Conservation (phyloP, 495 filamentous ascomycete genomes). For the Cladorrhinum samala region DNA sequence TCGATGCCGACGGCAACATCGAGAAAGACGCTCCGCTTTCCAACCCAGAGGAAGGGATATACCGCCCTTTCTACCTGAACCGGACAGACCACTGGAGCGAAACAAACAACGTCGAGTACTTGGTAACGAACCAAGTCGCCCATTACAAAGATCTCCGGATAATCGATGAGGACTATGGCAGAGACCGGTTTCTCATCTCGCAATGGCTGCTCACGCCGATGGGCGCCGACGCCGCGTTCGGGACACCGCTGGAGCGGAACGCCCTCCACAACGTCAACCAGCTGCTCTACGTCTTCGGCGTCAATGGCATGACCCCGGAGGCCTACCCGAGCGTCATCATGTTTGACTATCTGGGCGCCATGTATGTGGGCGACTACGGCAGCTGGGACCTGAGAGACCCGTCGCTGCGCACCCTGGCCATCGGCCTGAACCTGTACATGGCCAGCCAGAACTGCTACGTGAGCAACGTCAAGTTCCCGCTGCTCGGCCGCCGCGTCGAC, state of each 20-base stretch:
- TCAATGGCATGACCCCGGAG: slow-evolving; percentile 12
- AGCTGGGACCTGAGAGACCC: background rate
- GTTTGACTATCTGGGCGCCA: slow-evolving; percentile 8
- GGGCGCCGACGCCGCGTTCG: background rate
- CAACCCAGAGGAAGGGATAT: background rate
- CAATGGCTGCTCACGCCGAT: slow-evolving; percentile 11
- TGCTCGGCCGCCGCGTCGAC: background rate
- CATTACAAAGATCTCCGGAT: background rate
- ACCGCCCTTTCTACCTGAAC: background rate
- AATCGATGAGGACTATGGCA: background rate
- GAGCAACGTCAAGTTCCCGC: background rate
- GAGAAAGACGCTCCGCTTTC: background rate
- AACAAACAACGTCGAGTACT: background rate
- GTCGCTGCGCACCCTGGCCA: slow-evolving; percentile 10
- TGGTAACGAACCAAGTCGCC: background rate
- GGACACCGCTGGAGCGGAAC: background rate
- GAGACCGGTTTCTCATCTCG: slow-evolving; percentile 2
- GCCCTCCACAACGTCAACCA: slow-evolving; percentile 5
- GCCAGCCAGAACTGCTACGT: slow-evolving; percentile 18
- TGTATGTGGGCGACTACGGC: background rate
- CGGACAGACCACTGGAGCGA: slow-evolving; percentile 3
- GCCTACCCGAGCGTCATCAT: slow-evolving; percentile 15
- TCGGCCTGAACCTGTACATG: slow-evolving; percentile 19
- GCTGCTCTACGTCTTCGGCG: slow-evolving; percentile 8
- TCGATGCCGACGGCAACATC: slow-evolving; percentile 1